phyloP scores from a whole-genome alignment of 495 filamentous ascomycete genomes.

The Annulohypoxylon bovei region DNA sequence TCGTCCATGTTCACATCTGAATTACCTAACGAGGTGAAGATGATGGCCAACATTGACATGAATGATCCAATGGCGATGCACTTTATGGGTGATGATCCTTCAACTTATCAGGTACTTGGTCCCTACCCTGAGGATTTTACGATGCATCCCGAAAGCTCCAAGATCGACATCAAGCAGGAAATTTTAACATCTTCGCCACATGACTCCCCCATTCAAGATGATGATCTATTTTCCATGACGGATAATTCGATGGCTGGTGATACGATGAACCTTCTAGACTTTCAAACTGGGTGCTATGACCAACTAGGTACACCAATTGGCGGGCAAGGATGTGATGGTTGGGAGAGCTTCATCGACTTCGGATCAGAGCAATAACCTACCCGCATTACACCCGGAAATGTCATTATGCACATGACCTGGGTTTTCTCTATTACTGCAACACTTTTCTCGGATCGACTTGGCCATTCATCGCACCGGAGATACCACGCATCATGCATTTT shows the following conservation, averaged over 20 bases:
- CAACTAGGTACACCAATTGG: constrained; percentile 31
- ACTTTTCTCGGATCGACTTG: background rate
- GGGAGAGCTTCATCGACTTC: constrained; percentile 46
- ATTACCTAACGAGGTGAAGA: constrained; percentile 44
- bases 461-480: background rate
- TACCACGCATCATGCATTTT: constrained; percentile 14
- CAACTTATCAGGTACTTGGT: constrained; percentile 25
- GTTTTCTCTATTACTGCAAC: background rate
- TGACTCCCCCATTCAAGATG: constrained; percentile 1
- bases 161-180: background rate
- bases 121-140: constrained; percentile 10
- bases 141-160: background rate
- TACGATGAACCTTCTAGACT: constrained; percentile 21
- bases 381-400: background rate
- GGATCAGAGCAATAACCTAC: constrained; percentile 37
- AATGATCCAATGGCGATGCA: constrained; percentile 41
- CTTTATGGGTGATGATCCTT: constrained; percentile 26
- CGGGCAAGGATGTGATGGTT: constrained; percentile 21
- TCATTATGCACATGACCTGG: constrained; percentile 5
- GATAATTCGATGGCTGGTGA: constrained; percentile 2
- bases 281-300: constrained; percentile 10
- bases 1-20: constrained; percentile 45
- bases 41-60: constrained; percentile 43
- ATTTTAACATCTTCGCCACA: background rate
- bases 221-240: constrained; percentile 20